Evolutionary conservation across 1,139 yeast species (phyloP), one percentile per base, ranked within the genome.

Genomic region (Kodamaea suecica): DNA sequence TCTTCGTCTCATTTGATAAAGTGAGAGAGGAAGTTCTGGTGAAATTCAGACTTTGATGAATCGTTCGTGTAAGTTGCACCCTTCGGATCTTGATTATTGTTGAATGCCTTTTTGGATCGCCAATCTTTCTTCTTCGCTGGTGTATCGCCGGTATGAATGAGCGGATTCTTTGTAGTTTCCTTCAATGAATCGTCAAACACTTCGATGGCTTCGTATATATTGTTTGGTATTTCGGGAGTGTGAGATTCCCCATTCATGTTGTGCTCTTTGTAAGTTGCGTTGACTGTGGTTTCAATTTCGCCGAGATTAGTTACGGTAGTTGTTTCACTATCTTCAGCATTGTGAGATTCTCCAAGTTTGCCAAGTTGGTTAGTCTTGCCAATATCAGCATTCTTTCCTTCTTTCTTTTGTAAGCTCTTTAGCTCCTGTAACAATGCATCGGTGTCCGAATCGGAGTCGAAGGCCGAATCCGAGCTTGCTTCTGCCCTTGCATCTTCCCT

Each of bases 11-110:
- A 81, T 43, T 68, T 66, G 11, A 86, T 65, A 49, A 77, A 84
- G 49, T 78, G 80, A 38, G 79, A 70, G 60, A 88, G 61, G 51
- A 88, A 87, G 41, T 77, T 72, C 43, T 76, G 70, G 53, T 88
- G 95, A 46, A 75, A 77, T 15, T 81, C 82, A 4, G 92, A 82
- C 35, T 78, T 66, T 15, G 83, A 55, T 40, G 85, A 65, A 48
- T 85, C 85, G 41, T 83, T 84, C 14, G 84, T 71, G 80, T 16
- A 46, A 37, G n/a, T 49, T 43, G 8, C 45, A 37, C n/a, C 24
- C 21, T 49, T 44, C 5, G 41, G 34, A 23, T 52, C 47, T n/a
- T 44, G 43, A 17, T 50, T 44, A 30, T 64, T 63, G 41, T 63
- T 66, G 51, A 67, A 63, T 0, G 71, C 61, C 1, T 80, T 68